Base-by-base conservation (phyloP, 2,329 filamentous ascomycete genomes). In the Fusarium sp. region DNA sequence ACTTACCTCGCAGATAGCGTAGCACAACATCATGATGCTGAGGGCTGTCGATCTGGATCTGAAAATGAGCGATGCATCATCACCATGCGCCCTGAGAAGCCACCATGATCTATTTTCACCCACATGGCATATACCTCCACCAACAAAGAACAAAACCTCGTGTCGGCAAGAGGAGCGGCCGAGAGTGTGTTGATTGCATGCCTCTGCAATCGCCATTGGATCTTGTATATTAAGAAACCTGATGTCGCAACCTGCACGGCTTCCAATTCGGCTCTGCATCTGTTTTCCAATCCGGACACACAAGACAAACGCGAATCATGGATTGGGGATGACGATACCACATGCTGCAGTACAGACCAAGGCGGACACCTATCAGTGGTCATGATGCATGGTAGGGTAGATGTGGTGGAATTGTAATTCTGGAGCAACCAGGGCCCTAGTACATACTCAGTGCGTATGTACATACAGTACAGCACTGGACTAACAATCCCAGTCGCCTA, bases 391-490 rank as follows among this genome's bases (percentile, higher is more conserved):
- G 22, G 35, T 15, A 25, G 28, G 22, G 35, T 15, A 25, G 28
- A 46, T 26, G 35, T 42, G 35, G 26, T 60, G 43, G 40, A 44
- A 26, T 32, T 31, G 24, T 36, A 40, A 29, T 35, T 49, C 26
- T 50, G 48, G 52, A 28, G 46, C 40, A 28, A 43, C 56, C 40
- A 44, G 60, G 55, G 64, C 36, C 46, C 50, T 64, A 35, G 43
- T 25, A 24, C 40, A 25, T 36, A 28, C 26, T 28, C 4, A 19
- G 19, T 19, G 19, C 19, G 19, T 19, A n/a, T n/a, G n/a, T n/a
- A 53, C 26, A 24, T 54, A 31, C 36, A 41, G 50, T 26, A 22
- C 36, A 35, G 42, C 36, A 26, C 22, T 45, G 28, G 51, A 38
- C 51, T 45, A 22, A 42, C 44, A 38, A 29, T 48, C 31, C 43